Evolutionary conservation across 2,329 filamentous ascomycete genomes (phyloP).

Genomic region (Ceratocystis alfenasii): DNA sequence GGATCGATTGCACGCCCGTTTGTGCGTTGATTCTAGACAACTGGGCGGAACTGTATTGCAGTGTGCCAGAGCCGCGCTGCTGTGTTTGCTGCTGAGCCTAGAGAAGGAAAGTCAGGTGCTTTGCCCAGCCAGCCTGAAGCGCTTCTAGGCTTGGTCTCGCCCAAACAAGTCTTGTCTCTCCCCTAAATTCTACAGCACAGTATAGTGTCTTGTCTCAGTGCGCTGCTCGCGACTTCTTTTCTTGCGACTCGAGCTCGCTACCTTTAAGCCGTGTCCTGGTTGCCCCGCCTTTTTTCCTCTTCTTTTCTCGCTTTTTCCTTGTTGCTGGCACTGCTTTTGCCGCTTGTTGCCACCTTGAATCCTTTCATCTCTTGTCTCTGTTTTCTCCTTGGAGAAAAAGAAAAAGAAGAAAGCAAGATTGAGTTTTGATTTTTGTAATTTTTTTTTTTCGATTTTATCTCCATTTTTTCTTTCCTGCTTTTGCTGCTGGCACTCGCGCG

Average conservation of each 20-base stretch:
- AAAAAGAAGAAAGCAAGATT: background rate
- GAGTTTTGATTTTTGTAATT: background rate
- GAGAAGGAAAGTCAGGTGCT: background rate
- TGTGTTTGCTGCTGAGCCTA: no score
- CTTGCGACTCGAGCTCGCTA: no score
- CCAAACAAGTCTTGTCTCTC: background rate
- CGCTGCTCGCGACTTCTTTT: background rate
- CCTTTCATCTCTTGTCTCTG: constrained; percentile 8
- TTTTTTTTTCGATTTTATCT: background rate
- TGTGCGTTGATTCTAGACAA: no score
- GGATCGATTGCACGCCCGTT: no score
- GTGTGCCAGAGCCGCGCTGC: no score
- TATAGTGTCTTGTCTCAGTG: background rate
- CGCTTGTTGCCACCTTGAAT: constrained; percentile 9
- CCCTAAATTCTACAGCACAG: background rate
- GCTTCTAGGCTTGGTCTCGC: no score
- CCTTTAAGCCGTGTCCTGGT: background rate
- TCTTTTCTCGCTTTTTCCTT: background rate
- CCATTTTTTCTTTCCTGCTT: background rate
- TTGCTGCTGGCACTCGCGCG: background rate
- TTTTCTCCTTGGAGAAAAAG: constrained; percentile 7
- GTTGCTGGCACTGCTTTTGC: constrained; percentile 3
- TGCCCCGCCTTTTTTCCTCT: constrained; percentile 4
- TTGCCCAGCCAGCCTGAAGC: background rate
- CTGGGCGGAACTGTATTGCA: no score